Base-by-base conservation (phyloP, 495 filamentous ascomycete genomes). In the Diplogelasinospora grovesii region DNA sequence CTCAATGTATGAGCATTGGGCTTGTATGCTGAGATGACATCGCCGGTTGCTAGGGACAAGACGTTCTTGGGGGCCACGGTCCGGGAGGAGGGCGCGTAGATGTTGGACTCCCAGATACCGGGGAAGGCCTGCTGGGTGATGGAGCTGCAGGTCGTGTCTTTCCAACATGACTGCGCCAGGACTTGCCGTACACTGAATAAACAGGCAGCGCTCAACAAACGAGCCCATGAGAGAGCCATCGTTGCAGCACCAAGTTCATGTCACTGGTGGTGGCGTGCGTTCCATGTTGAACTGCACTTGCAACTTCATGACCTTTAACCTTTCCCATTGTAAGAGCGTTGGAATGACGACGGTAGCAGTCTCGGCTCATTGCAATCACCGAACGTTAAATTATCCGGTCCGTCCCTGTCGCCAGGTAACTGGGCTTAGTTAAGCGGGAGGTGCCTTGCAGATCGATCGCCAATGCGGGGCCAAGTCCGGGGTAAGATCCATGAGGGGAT, bases 81-180 rank as follows among this genome's bases (percentile, higher is more conserved):
- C 43, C 78, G 64, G 4, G 75, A 70, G 3, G 65, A 29, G 13
- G 78, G 77, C 6, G 77, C 69, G 44, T 68, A 81, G 32, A 75
- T 82, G 51, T 82, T 75, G 3, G 63, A 56, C 23, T 82, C 74
- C 78, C 79, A 82, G 27, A 60, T 54, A 3, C 78, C 78, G 0
- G 70, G 66, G 43, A 82, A 83, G n/a, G 74, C 67, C 19, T 64
- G 41, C 9, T 65, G 45, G 10, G 54, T 44, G 19, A 77, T 70
- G 0, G 77, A 74, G 16, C 68, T 69, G 42, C 79, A 83, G 25
- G 63, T 52, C 5, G 71, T 75, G 36, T 75, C 53, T 36, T 71
- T 60, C 79, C 78, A 83, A 49, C 79, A 83, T 22, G 33, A 48
- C 23, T 65, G 51, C 4, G 68, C 63, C 10, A 43, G 26, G 8